Evolutionary conservation across 768 basidiomycete genomes (phyloP).

Genomic region (Leucocoprinus leucothites): DNA sequence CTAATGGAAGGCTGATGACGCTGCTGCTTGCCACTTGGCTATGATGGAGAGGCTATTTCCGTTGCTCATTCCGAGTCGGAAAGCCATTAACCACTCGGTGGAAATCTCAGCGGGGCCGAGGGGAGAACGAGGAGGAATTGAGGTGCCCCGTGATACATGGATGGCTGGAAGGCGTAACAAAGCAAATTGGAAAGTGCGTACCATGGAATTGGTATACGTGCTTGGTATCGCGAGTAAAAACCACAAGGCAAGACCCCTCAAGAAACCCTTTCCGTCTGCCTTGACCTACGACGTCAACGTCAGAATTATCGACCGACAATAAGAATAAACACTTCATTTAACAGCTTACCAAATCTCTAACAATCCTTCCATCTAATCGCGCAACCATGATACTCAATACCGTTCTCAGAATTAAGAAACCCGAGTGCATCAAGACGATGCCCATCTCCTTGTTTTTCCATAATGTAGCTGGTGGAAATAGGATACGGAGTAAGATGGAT

Average conservation of each 20-base stretch:
- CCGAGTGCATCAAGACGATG: constrained; percentile 74
- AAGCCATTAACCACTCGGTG: too few species aligned
- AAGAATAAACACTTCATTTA: neutral
- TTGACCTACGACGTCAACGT: constrained; percentile 47
- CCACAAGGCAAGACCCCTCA: constrained; percentile 82
- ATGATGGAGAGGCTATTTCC: too few species aligned
- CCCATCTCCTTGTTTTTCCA: constrained; percentile 64
- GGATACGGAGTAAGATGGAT: constrained; percentile 62
- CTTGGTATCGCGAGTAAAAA: constrained; percentile 89
- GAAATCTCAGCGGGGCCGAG: too few species aligned
- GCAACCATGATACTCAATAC: constrained; percentile 88
- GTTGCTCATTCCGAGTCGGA: too few species aligned
- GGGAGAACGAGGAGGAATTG: too few species aligned
- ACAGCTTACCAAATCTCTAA: constrained; percentile 68
- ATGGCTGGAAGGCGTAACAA: constrained; percentile 8
- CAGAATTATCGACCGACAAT: neutral
- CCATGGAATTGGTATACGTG: constrained; percentile 96
- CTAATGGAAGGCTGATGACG: too few species aligned
- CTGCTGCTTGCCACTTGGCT: too few species aligned
- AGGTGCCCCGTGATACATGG: too few species aligned
- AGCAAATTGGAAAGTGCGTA: constrained; percentile 20
- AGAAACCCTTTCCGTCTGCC: constrained; percentile 81
- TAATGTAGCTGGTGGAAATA: constrained; percentile 49
- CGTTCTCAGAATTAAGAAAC: constrained; percentile 83
- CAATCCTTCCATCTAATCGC: constrained; percentile 84